Evolutionary conservation across 225 moss, liverwort and hornwort species (phyloP).

Genomic region (Rhytidiadelphus loreus): DNA sequence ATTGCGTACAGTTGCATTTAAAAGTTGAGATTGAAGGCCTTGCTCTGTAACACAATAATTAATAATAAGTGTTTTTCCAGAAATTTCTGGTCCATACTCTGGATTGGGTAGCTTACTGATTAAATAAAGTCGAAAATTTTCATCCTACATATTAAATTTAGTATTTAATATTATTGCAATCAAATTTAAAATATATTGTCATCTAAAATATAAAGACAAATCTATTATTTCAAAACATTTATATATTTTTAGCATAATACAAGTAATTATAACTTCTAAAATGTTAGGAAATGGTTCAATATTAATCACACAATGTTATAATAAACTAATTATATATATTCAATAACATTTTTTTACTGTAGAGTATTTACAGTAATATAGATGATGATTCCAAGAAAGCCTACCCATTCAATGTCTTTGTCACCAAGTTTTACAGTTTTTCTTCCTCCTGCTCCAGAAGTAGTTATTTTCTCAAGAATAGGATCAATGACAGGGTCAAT

Average conservation of each 20-base stretch:
- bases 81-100: conserved; percentile 78
- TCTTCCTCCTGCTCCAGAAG: conserved; percentile 35
- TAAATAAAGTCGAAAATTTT: conserved; percentile 81
- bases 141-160: conserved; percentile 24
- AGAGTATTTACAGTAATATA: too few relatives aligned
- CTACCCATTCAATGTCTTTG: conserved; percentile 91
- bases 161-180: not conserved
- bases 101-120: conserved; percentile 82
- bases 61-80: conserved; percentile 84
- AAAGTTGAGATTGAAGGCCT: conserved; percentile 83
- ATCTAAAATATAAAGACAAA: not conserved
- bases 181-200: not conserved
- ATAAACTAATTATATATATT: not conserved
- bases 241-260: too few relatives aligned
- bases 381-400: not conserved
- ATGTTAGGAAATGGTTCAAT: not conserved
- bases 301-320: too few relatives aligned
- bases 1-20: conserved; percentile 59
- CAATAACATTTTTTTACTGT: too few relatives aligned
- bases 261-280: not conserved
- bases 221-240: too few relatives aligned
- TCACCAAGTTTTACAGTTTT: conserved; percentile 78
- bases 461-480: conserved; percentile 67
- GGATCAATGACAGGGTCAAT: conserved; percentile 94
- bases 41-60: conserved; percentile 91